phyloP scores from a whole-genome alignment of 73 alveolate genomes.

The Paramecium sexaurelia region DNA sequence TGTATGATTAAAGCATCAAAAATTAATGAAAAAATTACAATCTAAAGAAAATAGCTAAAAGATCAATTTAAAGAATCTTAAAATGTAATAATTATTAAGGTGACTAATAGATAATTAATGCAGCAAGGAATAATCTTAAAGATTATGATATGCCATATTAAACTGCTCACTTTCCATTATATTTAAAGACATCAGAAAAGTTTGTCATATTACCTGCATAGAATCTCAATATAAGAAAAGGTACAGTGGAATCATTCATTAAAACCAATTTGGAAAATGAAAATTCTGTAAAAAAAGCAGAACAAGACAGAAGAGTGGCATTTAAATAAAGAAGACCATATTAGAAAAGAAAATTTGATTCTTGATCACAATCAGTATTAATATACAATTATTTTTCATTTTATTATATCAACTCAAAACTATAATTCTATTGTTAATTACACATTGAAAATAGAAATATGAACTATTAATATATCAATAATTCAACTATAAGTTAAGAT shows the following conservation, averaged over 20 bases:
- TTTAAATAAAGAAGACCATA: constrained; percentile 17
- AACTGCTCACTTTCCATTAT: constrained; percentile 16
- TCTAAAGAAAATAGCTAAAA: background rate
- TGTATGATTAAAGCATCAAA: background rate
- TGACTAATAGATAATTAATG: background rate
- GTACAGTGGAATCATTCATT: background rate
- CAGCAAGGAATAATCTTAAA: background rate
- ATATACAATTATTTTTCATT: too few species aligned
- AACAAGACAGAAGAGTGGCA: constrained; percentile 17
- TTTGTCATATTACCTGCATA: constrained; percentile 12
- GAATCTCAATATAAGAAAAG: constrained; percentile 9
- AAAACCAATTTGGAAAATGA: constrained; percentile 2
- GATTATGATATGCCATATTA: constrained; percentile 46
- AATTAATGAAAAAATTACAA: background rate
- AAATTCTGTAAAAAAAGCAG: constrained; percentile 1
- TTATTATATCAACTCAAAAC: too few species aligned
- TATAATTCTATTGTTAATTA: too few species aligned
- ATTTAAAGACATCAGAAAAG: background rate
- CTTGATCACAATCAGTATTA: background rate
- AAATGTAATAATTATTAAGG: background rate
- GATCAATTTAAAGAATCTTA: background rate
- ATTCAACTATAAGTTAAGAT: too few species aligned
- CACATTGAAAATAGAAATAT: too few species aligned
- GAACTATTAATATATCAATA: too few species aligned
- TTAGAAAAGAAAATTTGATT: constrained; percentile 24